A percentile compares a stretch with the other conserved stretches of the same genome.
Evolutionary conservation across 306 rosid genomes (phyloP).

Genomic region (Cucurbita argyrosperma): DNA sequence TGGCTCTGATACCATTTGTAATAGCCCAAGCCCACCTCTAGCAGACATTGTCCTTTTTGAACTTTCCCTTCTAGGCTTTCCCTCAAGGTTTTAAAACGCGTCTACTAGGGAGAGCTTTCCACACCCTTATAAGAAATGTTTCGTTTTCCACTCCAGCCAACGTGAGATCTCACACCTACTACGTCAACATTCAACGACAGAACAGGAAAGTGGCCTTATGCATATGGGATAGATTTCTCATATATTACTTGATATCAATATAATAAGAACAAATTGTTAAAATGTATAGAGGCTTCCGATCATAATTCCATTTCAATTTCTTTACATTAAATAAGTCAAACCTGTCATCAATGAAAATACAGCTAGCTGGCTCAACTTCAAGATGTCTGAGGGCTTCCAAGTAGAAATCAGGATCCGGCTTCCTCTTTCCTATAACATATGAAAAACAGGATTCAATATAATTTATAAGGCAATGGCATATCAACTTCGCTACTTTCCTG

Average conservation of each 20-base stretch:
- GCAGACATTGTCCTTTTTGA: too few relatives aligned
- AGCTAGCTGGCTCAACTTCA: conserved; percentile 45
- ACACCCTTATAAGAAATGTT: too few relatives aligned
- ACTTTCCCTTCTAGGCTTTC: too few relatives aligned
- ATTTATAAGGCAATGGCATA: not conserved
- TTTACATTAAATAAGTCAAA: conserved; percentile 9
- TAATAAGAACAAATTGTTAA: not conserved
- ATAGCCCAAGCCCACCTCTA: too few relatives aligned
- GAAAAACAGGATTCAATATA: not conserved
- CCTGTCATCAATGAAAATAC: conserved; percentile 88
- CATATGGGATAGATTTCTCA: not conserved
- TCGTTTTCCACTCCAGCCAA: too few relatives aligned
- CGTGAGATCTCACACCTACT: not conserved
- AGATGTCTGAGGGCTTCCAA: conserved; percentile 53
- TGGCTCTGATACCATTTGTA: too few relatives aligned
- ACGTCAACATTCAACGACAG: not conserved
- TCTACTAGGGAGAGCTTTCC: too few relatives aligned
- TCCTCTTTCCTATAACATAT: conserved; percentile 71
- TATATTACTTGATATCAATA: not conserved
- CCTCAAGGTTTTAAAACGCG: too few relatives aligned
- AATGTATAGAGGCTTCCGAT: not conserved
- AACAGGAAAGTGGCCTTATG: not conserved
- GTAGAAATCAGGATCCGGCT: conserved; percentile 73
- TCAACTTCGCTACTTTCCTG: not conserved
- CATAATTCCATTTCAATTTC: not conserved